Conservation (phyloP, 2,329 filamentous ascomycete genomes). For the Chalara sp. region DNA sequence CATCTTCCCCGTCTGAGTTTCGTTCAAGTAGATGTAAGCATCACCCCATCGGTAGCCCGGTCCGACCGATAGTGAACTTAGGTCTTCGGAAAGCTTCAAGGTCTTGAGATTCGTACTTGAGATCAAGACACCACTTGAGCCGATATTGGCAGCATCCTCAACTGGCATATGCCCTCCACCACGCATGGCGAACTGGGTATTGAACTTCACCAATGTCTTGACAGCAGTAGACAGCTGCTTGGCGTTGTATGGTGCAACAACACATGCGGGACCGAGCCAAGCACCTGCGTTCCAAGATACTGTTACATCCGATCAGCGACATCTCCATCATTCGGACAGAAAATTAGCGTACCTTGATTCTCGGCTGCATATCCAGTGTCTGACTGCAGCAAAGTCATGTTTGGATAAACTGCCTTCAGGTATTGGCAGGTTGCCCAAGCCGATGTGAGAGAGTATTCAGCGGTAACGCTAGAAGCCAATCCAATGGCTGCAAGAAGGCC, state of each 20-base stretch:
- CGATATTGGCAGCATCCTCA: conserved; percentile 41
- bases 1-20: conserved; percentile 14
- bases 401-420: too few relatives aligned
- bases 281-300: conserved; percentile 12
- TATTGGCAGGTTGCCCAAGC: too few relatives aligned
- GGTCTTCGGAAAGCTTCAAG: conserved; percentile 18
- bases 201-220: conserved; percentile 6
- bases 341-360: too few relatives aligned
- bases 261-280: conserved; percentile 13
- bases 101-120: conserved; percentile 30
- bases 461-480: too few relatives aligned
- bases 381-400: too few relatives aligned
- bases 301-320: not conserved
- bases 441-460: too few relatives aligned
- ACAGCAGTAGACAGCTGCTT: conserved; percentile 13
- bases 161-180: conserved; percentile 53
- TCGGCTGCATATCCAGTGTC: too few relatives aligned
- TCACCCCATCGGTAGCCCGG: conserved; percentile 31
- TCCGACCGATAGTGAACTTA: conserved; percentile 25
- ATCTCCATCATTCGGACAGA: too few relatives aligned
- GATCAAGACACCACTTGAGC: conserved; percentile 39
- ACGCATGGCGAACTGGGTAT: conserved; percentile 42
- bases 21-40: conserved; percentile 30
- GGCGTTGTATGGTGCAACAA: conserved; percentile 8
- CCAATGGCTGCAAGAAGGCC: too few relatives aligned